Evolutionary conservation across 495 filamentous ascomycete genomes (phyloP).

Genomic region (Neurospora sp.): DNA sequence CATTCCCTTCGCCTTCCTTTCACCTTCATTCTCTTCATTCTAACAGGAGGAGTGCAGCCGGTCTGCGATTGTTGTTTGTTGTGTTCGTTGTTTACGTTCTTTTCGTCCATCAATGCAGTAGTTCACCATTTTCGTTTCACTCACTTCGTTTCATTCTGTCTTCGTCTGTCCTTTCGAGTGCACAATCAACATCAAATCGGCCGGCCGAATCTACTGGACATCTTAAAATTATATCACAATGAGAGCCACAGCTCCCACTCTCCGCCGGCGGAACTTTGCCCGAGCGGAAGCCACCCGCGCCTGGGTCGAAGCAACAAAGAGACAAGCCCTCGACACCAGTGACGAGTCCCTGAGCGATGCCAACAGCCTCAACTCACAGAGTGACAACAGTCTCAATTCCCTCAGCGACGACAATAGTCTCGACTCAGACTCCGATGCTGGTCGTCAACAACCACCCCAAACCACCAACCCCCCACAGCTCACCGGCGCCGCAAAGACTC

Average conservation of each 20-base stretch:
- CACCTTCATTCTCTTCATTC: background rate
- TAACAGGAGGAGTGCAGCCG: conserved; percentile 7
- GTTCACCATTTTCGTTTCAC: background rate
- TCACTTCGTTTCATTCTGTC: background rate
- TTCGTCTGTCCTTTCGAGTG: background rate
- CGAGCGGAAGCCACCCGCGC: conserved; percentile 5
- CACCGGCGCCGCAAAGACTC: background rate
- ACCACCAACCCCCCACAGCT: background rate
- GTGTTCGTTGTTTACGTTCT: background rate
- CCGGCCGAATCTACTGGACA: background rate
- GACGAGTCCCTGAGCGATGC: background rate
- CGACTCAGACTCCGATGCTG: background rate
- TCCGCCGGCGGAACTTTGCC: conserved; percentile 12
- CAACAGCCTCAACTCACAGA: background rate
- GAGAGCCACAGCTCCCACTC: conserved; percentile 9
- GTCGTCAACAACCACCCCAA: background rate
- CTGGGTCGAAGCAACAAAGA: conserved; percentile 6
- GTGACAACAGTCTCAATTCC: too few relatives aligned
- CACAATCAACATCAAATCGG: conserved; percentile 4
- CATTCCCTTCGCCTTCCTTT: background rate
- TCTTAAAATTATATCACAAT: background rate
- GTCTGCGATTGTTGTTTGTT: conserved; percentile 8
- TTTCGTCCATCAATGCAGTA: background rate
- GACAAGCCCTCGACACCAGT: background rate
- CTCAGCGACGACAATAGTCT: background rate